Percentiles rank a stretch among this genome's conserved stretches.
Conservation (phyloP, 169 alveolate genomes). For the Sarcocystis neurona region DNA sequence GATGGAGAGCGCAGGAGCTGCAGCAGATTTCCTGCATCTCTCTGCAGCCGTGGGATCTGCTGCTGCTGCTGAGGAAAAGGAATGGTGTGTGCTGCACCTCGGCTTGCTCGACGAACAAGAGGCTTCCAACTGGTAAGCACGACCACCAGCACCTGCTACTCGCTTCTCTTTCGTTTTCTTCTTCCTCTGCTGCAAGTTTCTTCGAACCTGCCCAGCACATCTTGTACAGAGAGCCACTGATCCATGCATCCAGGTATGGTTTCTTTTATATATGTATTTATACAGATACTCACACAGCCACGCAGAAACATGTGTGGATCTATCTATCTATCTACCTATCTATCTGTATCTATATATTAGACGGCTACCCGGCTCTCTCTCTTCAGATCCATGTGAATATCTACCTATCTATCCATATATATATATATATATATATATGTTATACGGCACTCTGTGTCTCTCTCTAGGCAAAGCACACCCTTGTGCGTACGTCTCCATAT, state of each 20-base stretch:
- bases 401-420: too few relatives aligned
- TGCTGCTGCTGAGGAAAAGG: slow-evolving; percentile 25
- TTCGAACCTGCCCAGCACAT: neutral
- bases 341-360: neutral
- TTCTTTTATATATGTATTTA: too few relatives aligned
- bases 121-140: slow-evolving; percentile 31
- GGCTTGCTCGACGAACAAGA: slow-evolving; percentile 10
- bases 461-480: too few relatives aligned
- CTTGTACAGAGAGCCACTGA: neutral
- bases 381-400: too few relatives aligned
- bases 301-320: neutral
- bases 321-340: too few relatives aligned
- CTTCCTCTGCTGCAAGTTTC: neutral
- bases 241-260: neutral
- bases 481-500: too few relatives aligned
- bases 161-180: neutral
- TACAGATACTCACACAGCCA: too few relatives aligned
- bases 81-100: slow-evolving; percentile 39
- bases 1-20: neutral
- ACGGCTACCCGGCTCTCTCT: neutral
- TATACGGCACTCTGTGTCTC: too few relatives aligned
- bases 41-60: neutral
- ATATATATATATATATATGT: too few relatives aligned
- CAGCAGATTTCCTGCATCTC: neutral
- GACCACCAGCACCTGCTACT: neutral